These are phyloP conservation scores for Xerocomus amazonicus DNA, from an alignment of 1,284 basidiomycete species.

Conservation along the genomic window DNA sequence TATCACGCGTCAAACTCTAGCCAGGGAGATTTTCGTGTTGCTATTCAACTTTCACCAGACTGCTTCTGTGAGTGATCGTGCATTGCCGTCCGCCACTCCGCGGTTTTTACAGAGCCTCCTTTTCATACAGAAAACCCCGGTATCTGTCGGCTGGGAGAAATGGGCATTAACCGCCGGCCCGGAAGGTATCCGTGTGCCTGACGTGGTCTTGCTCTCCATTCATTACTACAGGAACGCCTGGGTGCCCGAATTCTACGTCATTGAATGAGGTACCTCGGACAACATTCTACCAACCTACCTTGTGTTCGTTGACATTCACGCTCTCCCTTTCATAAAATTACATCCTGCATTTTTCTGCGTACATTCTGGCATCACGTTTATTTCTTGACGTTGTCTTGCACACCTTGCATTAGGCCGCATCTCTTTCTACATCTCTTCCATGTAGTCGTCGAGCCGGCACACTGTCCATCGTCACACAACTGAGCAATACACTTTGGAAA, in stretches of 20 bases:
- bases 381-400: too few species aligned
- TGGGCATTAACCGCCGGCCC: conserved; percentile 21
- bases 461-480: too few species aligned
- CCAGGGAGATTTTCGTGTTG: conserved; percentile 13
- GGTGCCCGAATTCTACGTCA: conserved; percentile 30
- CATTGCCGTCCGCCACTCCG: too few species aligned
- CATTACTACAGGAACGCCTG: conserved; percentile 29
- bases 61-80: conserved; percentile 13
- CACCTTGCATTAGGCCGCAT: too few species aligned
- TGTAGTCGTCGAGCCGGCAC: too few species aligned
- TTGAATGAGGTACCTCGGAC: conserved; percentile 18
- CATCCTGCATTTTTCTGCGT: background rate
- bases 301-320: background rate
- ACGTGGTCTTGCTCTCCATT: conserved; percentile 26
- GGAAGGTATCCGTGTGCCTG: conserved; percentile 17
- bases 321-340: conserved; percentile 2
- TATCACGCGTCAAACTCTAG: conserved; percentile 24
- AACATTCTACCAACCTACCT: background rate
- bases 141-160: conserved; percentile 15
- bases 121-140: conserved; percentile 10
- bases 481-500: too few species aligned
- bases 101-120: background rate
- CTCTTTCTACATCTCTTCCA: too few species aligned
- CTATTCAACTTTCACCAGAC: conserved; percentile 10
- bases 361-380: too few species aligned